Conservation (phyloP, 192 early-diverging fungal species). For the Gamsiella multidivaricata region DNA sequence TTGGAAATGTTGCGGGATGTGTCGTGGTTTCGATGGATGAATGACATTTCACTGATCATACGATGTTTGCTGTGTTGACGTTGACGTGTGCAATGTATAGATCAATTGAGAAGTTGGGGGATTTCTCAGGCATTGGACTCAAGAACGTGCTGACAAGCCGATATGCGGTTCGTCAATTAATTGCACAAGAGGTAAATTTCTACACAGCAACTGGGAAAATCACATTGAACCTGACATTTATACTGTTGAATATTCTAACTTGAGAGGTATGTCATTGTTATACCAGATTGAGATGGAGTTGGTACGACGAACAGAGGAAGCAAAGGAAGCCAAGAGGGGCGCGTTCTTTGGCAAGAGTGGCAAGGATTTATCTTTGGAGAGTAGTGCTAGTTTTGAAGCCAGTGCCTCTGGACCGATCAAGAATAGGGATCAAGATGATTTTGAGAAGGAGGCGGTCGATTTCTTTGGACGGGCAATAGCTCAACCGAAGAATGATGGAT, state of each 20-base stretch:
- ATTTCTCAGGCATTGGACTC: constrained; percentile 49
- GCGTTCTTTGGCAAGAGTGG: constrained; percentile 19
- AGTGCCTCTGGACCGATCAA: background rate
- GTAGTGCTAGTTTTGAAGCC: constrained; percentile 32
- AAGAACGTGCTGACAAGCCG: constrained; percentile 64
- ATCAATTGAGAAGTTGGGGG: constrained; percentile 60
- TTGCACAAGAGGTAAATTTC: constrained; percentile 76
- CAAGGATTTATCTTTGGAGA: constrained; percentile 34
- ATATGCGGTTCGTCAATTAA: constrained; percentile 86
- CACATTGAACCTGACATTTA: too few relatives aligned
- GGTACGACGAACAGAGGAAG: constrained; percentile 48
- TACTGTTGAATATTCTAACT: too few relatives aligned
- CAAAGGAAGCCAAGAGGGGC: constrained; percentile 15
- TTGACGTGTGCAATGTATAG: too few relatives aligned
- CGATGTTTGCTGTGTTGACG: too few relatives aligned
- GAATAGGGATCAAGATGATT: constrained; percentile 13
- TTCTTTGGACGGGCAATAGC: constrained; percentile 85
- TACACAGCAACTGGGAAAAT: too few relatives aligned
- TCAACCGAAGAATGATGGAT: constrained; percentile 17
- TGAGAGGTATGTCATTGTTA: background rate
- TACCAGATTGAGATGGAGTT: constrained; percentile 62
- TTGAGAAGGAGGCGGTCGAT: constrained; percentile 61
- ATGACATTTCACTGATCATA: background rate
- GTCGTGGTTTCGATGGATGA: background rate
- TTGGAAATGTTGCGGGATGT: background rate